phyloP scores from a whole-genome alignment of 345 rosid genomes.

The Eucalyptus polybractea region DNA sequence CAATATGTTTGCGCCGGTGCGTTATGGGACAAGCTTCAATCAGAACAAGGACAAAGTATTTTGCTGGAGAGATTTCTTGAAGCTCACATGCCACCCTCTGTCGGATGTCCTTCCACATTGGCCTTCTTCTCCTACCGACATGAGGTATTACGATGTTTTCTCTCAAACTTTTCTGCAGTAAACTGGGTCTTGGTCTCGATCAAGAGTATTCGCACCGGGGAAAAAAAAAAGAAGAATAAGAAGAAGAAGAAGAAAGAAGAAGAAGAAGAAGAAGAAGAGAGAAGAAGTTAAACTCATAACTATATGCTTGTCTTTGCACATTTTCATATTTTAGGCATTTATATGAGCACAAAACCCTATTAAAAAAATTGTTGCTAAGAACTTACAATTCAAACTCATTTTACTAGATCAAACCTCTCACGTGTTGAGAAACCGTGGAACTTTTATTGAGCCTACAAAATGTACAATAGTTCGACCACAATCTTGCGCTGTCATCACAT shows the following conservation, averaged over 20 bases:
- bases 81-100: slow-evolving; percentile 53
- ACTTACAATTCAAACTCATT: not conserved
- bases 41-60: slow-evolving; percentile 76
- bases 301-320: not conserved
- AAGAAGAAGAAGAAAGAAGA: no score
- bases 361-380: not conserved
- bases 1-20: slow-evolving; percentile 55
- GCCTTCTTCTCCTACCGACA: slow-evolving; percentile 84
- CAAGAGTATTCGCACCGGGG: not conserved
- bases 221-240: not conserved
- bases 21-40: slow-evolving; percentile 89
- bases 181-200: not conserved
- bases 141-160: slow-evolving; percentile 21
- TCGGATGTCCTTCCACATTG: slow-evolving; percentile 50
- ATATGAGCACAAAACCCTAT: not conserved
- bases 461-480: not conserved
- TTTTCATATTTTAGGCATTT: not conserved
- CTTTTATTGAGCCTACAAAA: not conserved
- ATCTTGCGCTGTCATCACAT: not conserved
- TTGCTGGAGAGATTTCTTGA: slow-evolving; percentile 91
- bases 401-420: not conserved
- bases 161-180: not conserved
- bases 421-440: not conserved
- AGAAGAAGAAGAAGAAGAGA: no score
- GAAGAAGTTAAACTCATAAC: not conserved